phyloP scores from a whole-genome alignment of 768 basidiomycete genomes.

The Tulasnella sp. region DNA sequence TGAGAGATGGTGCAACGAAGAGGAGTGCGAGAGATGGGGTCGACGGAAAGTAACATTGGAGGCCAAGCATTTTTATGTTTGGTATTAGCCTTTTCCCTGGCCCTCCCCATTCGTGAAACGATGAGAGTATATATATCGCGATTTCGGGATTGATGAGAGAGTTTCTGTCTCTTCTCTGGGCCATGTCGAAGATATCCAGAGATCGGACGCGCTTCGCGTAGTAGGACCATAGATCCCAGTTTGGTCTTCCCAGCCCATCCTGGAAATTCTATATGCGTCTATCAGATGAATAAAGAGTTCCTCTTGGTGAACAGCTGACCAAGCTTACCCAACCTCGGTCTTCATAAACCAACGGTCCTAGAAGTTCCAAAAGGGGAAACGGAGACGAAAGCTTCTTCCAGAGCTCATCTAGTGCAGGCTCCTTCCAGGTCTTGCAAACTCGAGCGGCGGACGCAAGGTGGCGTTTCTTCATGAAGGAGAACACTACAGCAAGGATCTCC shows the following conservation, averaged over 20 bases:
- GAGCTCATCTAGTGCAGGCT: not conserved
- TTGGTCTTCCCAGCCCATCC: not conserved
- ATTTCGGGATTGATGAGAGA: constrained; percentile 3
- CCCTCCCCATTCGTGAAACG: not conserved
- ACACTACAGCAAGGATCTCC: not conserved
- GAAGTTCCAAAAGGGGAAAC: not conserved
- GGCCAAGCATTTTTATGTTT: not conserved
- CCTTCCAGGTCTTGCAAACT: not conserved
- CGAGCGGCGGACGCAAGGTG: not conserved
- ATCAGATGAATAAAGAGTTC: not conserved
- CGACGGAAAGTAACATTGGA: not conserved
- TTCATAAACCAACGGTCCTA: not conserved
- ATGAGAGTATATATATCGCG: not conserved
- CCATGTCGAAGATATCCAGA: not conserved
- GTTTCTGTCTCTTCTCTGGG: not conserved
- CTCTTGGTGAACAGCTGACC: not conserved
- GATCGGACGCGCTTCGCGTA: constrained; percentile 10
- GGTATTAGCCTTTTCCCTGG: not conserved
- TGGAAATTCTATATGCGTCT: not conserved
- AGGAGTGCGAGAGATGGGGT: not conserved
- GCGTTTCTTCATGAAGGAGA: not conserved
- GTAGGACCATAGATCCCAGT: not conserved
- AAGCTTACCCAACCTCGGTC: not conserved
- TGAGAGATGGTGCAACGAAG: not conserved
- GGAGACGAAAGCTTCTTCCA: not conserved